Evolutionary conservation across 345 rosid genomes (phyloP), one percentile per base, ranked within the genome.

Genomic region (Syzygium oleosum): DNA sequence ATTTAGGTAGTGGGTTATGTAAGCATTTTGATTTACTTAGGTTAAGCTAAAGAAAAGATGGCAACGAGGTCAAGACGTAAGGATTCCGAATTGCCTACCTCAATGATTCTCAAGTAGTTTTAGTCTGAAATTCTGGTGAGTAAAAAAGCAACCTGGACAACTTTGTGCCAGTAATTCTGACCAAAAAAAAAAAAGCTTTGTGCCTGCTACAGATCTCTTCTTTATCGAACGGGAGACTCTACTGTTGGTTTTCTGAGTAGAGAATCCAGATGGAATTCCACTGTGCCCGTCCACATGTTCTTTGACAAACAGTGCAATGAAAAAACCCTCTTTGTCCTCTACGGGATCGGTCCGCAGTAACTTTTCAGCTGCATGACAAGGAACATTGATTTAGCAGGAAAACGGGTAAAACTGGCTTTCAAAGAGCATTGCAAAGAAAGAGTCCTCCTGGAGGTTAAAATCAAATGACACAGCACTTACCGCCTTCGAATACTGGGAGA

Each of bases 311-410:
- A 95, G 91, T 22, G 98, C 98, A 27, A 95, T 93, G 91, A 95
- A 97, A 89, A 97, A 95, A 59, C 99, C 98, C 92, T 96, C 98
- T 86, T 93, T 96, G 94, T 96, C 97, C 90, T 92, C 93, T 4
- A 90, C 87, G 2, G 94, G 91, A 88, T 91, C 94, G 2, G 93
- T 92, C 6, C 96, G 93, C 43, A 92, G 90, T 63, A 94, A 79
- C 65, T 90, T 89, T 31, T 92, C 92, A 79, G 91, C 93, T 94
- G 93, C 87, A 85, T 87, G 77, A 86, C 80, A 84, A 77, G 41
- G 41, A 88, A 9, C 25, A 31, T 9, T 29, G 53, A n/a, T 31
- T 86, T 43, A 63, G 41, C 9, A 5, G 79, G 41, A 19, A 17
- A 68, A 6, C 41, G 23, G 80, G 46, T 25, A 13, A 34, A 41